phyloP scores from a whole-genome alignment of 305 asterid genomes.

The Stenogyne calaminthoides region DNA sequence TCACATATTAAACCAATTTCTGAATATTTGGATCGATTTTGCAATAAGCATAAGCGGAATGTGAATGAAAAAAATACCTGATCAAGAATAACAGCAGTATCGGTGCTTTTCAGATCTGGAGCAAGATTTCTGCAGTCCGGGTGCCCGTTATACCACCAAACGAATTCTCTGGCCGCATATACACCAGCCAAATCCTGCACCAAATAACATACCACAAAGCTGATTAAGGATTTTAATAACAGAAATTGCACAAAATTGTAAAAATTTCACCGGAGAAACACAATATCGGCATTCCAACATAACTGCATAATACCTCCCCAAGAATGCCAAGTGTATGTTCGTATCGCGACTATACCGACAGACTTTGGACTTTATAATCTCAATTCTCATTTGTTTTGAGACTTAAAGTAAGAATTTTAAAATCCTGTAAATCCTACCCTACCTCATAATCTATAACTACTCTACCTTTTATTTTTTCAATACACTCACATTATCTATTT shows the following conservation, averaged over 20 bases:
- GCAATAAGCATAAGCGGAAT: slow-evolving; percentile 2
- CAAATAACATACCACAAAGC: slow-evolving; percentile 19
- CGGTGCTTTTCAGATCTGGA: slow-evolving; percentile 73
- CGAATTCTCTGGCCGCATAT: slow-evolving; percentile 85
- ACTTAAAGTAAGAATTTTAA: too few species aligned
- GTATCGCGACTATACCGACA: too few species aligned
- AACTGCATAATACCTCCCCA: slow-evolving; percentile 62
- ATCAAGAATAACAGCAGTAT: slow-evolving; percentile 86
- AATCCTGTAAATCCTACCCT: too few species aligned
- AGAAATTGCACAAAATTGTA: slow-evolving; percentile 8
- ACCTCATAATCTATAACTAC: too few species aligned
- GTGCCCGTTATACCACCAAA: slow-evolving; percentile 98
- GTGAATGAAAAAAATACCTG: slow-evolving; percentile 53
- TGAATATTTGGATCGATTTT: neutral
- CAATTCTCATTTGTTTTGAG: too few species aligned
- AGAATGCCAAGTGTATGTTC: too few species aligned
- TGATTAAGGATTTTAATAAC: neutral
- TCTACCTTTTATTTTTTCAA: too few species aligned
- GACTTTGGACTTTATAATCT: too few species aligned
- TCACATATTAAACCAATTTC: slow-evolving; percentile 12
- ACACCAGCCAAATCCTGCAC: slow-evolving; percentile 65
- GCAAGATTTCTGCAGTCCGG: slow-evolving; percentile 75
- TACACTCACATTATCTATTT: too few species aligned
- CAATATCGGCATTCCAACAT: neutral
- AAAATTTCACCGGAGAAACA: slow-evolving; percentile 20